Evolutionary conservation across 257 asterid species (phyloP).

Genomic region (Solanum pimpinellifolium): DNA sequence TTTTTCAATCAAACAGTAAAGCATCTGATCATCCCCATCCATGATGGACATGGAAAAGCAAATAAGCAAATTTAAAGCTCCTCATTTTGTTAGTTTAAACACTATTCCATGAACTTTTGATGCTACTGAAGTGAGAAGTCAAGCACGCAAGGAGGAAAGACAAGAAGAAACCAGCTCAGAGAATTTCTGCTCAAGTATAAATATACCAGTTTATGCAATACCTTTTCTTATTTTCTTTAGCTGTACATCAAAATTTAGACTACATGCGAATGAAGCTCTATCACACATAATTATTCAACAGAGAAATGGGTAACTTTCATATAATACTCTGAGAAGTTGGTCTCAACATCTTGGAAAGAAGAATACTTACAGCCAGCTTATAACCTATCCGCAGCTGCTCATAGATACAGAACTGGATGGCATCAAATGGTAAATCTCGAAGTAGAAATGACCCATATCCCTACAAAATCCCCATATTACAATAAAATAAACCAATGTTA

Average conservation of each 20-base stretch:
- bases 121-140: background rate
- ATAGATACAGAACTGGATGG: constrained; percentile 74
- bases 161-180: background rate
- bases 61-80: background rate
- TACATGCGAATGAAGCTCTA: background rate
- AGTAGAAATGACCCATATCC: constrained; percentile 84
- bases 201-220: background rate
- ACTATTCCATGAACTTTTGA: background rate
- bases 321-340: background rate
- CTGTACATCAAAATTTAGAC: background rate
- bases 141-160: background rate
- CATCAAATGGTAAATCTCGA: constrained; percentile 78
- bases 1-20: background rate
- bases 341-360: background rate
- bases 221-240: background rate
- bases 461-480: constrained; percentile 13
- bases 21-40: background rate
- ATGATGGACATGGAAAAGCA: background rate
- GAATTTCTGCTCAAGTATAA: background rate
- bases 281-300: background rate
- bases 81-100: background rate
- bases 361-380: constrained; percentile 68
- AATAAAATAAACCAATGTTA: background rate
- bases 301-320: background rate
- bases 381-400: constrained; percentile 93